Evolutionary conservation across 208 protist genomes (phyloP), one percentile per base, ranked within the genome.

Genomic region (Endotrypanum monterogeii): DNA sequence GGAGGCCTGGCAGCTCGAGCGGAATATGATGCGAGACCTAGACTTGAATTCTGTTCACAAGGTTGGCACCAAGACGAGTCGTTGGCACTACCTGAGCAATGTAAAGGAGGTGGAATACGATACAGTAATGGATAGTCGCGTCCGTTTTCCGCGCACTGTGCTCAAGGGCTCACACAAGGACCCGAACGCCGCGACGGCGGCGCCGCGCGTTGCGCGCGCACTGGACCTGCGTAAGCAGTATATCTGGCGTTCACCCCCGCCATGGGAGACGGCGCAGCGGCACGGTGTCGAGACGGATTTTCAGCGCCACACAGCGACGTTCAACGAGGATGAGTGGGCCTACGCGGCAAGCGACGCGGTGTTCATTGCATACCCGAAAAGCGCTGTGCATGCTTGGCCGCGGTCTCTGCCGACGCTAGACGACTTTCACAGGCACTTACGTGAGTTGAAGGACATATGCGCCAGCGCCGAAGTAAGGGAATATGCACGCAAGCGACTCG

Each of bases 291-390:
- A 95, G 83, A 83, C 77, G 25, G 91, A 95, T 78, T 97, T 97
- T 67, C 87, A 92, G 79, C 88, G 91, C 35, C 90, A 89, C 58
- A 95, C 91, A 30, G 87, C 83, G 3, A 93, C 83, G 51, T 97
- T 98, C 72, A 94, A 95, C 82, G 94, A 96, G 77, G 90, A 92
- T 69, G 91, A 95, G 71, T 98, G 92, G 92, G 89, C 85, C n/a
- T 95, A 90, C 79, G 84, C 91, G 16, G 84, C 83, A 23, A 95
- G 85, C 77, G 90, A 95, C 52, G 94, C 87, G n/a, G 92, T 98
- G 14, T 98, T 91, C 78, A 95, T 97, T 67, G 87, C 84, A 11
- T 97, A 92, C 75, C 78, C 78, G 35, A 84, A 84, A 52, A 90
- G 85, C 78, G 89, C 83, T 25, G 84, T 94, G 14, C 88, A 93